Evolutionary conservation across 2,329 filamentous ascomycete genomes (phyloP), one percentile per base, ranked within the genome.

Genomic region (Xylariaceae sp.): DNA sequence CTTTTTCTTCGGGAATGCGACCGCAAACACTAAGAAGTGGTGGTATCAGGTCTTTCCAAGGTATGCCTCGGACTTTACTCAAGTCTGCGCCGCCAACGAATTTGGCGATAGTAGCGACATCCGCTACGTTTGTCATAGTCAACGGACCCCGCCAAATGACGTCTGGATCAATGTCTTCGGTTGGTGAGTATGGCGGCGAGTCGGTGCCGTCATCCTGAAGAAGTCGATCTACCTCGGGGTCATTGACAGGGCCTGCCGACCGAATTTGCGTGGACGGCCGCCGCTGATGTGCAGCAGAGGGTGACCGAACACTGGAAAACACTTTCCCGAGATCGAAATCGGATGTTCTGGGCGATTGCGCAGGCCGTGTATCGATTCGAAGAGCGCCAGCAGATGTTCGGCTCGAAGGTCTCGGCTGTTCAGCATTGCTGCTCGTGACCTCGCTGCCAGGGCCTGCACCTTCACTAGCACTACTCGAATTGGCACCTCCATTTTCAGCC

Each of bases 141-240:
- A 92, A 75, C 52, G 80, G 85, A 11, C 92, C 92, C 57, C 84
- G 84, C 92, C 92, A 96, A 42, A 95, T 79, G 23, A 90, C 80
- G 51, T 86, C 83, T 0, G 88, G 87, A 64, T 93, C 84, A 0
- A 82, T 78, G 62, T 87, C 85, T 63, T 94, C 90, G 1, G 86
- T 87, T 0, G 92, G 90, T 0, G 90, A 92, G 71, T 96, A 96
- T 0, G 89, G 88, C 1, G 89, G 89, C 1, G 89, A 92, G 11
- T 88, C 84, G 51, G 89, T 89, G 34, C 87, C 86, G 57, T 90
- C 89, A 61, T 96, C 91, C 68, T 92, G 84, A 6, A 97, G 82
- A 66, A 99, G 79, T 47, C 91, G 85, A 72, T 99, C 94, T 17
- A 99, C 90, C 61, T 97, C 94, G 2, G 89, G 84, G 72, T 99